Base-by-base conservation (phyloP, 2,329 filamentous ascomycete genomes). In the Sclerotinia sclerotiorum region DNA sequence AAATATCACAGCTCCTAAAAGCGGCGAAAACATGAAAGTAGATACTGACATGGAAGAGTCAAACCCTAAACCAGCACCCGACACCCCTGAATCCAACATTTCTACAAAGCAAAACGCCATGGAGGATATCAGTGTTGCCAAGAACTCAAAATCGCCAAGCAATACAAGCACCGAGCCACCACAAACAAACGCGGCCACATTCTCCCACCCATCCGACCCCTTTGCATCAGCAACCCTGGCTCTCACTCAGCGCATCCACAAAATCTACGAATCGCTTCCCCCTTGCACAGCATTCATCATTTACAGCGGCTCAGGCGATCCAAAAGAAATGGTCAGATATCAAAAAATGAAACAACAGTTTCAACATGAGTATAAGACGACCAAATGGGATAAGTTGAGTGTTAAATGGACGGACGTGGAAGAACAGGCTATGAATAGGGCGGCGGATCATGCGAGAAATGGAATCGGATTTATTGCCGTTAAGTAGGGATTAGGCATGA, bases 371-470 rank as follows among this genome's bases (percentile, higher is more conserved):
- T 90, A 88, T 77, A 87, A 88, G 77, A 84, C 86, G 17, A 85
- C 81, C 71, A 88, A 88, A 73, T 90, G 88, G 88, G 87, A 90
- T 76, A 79, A 89, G 71, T 79, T 90, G 48, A 86, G 82, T 73
- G 86, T 90, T 68, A 84, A 86, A 77, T 91, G 88, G 88, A 90
- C 88, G 13, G 88, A 90, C 74, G 80, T 78, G 0, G 88, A 90
- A 78, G 86, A 89, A 57, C 87, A 90, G 79, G 85, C 83, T 49
- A 79, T 90, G 72, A 84, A 82, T 74, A 82, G 79, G 74, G 88
- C 88, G 0, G 84, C 85, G 24, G 80, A 80, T 65, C 80, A 80
- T 58, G 88, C 88, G 11, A 82, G 88, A 60, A 82, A 86, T 48
- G 88, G 88, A 2, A 82, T 91, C 62, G 88, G 85, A 0, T 90